Conservation (phyloP, 345 rosid species). For the Pugionium dolabratum region DNA sequence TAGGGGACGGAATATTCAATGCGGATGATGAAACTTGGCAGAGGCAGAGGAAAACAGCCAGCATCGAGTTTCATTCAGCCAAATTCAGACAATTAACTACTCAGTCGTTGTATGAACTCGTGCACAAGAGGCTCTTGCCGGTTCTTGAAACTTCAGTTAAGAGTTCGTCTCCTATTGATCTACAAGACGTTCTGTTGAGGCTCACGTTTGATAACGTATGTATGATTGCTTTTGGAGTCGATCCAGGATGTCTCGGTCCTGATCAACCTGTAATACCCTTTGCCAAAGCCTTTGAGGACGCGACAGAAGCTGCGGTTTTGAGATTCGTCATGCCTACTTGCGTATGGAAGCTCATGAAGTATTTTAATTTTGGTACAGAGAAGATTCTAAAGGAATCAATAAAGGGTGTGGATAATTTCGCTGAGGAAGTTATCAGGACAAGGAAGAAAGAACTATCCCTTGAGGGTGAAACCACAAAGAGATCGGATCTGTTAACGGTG, state of each 20-base stretch:
- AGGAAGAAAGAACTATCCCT: conserved; percentile 70
- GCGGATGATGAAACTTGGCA: conserved; percentile 91
- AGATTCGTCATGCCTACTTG: conserved; percentile 81
- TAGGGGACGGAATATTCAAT: conserved; percentile 86
- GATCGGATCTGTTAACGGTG: conserved; percentile 74
- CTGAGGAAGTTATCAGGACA: conserved; percentile 69
- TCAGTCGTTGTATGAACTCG: conserved; percentile 68
- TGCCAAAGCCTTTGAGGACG: conserved; percentile 87
- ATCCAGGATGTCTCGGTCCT: conserved; percentile 74
- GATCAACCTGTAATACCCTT: conserved; percentile 73
- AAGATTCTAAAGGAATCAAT: conserved; percentile 71
- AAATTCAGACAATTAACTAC: conserved; percentile 73
- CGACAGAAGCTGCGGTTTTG: conserved; percentile 68
- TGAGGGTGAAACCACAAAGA: conserved; percentile 40
- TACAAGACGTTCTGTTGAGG: conserved; percentile 77
- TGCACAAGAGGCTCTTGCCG: conserved; percentile 71
- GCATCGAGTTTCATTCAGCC: conserved; percentile 90
- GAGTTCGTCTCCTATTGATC: conserved; percentile 52
- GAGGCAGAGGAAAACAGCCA: conserved; percentile 79
- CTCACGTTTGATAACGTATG: conserved; percentile 90
- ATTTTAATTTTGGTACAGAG: conserved; percentile 66
- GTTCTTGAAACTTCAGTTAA: conserved; percentile 60
- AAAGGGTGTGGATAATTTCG: conserved; percentile 72
- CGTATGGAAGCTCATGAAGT: conserved; percentile 82
- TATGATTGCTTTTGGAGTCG: conserved; percentile 93